Base-by-base conservation (phyloP, 139 green algal species). In the Micromonas commoda region DNA sequence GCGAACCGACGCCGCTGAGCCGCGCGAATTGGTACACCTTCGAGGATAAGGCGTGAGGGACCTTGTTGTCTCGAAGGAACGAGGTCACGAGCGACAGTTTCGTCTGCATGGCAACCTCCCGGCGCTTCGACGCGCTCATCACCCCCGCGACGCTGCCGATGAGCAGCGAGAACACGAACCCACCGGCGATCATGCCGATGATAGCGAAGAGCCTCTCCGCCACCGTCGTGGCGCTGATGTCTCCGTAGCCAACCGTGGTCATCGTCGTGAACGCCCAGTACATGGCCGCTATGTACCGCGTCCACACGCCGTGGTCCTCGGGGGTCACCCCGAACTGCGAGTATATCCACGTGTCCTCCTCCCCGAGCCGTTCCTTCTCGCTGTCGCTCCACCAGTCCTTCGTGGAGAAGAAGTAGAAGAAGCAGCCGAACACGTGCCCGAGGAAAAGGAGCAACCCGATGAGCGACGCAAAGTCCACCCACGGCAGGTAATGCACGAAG, bases 31-130 rank as follows among this genome's bases (percentile, higher is more conserved):
- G n/a, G n/a, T n/a, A n/a, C n/a, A n/a, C n/a, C n/a, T n/a, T n/a
- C n/a, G n/a, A n/a, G n/a, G n/a, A n/a, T 21, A 88, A 81, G 21
- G 39, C 67, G 3, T 38, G 34, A 29, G 84, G 72, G 29, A 80
- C 33, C 21, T 57, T 77, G 75, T 73, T 77, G 23, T 82, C 51
- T 38, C 2, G 2, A 52, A 82, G 29, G n/a, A n/a, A n/a, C n/a
- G n/a, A n/a, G n/a, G n/a, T n/a, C n/a, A n/a, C n/a, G n/a, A n/a
- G n/a, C n/a, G n/a, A n/a, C n/a, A n/a, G n/a, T n/a, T n/a, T n/a
- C n/a, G n/a, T n/a, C n/a, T n/a, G n/a, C n/a, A 24, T 35, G 32
- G 61, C 61, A 26, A 21, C 32, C 32, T 5, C 61, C 61, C 32
- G 61, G 61, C 61, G 61, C 31, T 13, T 68, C 61, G n/a, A n/a